These are phyloP conservation scores for Chrysoporthe puriensis DNA, from an alignment of 2,329 filamentous ascomycete species.

Conservation along the genomic window DNA sequence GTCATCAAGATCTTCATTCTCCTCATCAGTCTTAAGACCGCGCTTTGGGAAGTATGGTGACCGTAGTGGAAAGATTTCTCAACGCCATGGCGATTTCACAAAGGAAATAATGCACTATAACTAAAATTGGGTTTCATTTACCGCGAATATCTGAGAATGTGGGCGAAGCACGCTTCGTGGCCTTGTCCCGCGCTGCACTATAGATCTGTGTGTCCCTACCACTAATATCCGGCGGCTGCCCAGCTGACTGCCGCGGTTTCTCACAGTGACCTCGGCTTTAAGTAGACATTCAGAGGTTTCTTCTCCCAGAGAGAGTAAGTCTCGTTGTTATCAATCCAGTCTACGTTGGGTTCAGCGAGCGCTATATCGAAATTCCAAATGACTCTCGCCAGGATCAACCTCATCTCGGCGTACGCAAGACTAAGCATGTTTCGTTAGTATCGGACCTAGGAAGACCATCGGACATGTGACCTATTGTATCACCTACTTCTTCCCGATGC, in stretches of 20 bases:
- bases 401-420: conserved; percentile 52
- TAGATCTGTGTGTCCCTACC: neutral
- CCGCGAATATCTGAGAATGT: too few species aligned
- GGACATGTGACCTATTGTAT: neutral
- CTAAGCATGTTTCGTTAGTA: conserved; percentile 34
- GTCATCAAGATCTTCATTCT: too few species aligned
- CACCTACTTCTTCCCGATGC: conserved; percentile 51
- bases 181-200: neutral
- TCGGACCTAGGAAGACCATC: neutral
- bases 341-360: conserved; percentile 36
- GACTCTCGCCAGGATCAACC: conserved; percentile 48
- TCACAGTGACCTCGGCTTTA: conserved; percentile 32
- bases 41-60: too few species aligned
- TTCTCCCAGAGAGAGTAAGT: conserved; percentile 43
- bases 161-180: neutral
- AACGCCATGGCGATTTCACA: too few species aligned
- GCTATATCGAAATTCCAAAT: conserved; percentile 51
- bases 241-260: neutral
- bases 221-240: neutral
- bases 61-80: too few species aligned
- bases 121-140: too few species aligned
- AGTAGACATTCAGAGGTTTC: conserved; percentile 36
- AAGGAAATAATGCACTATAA: too few species aligned
- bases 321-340: conserved; percentile 41
- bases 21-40: too few species aligned